Evolutionary conservation across 1,284 basidiomycete genomes (phyloP).

Genomic region (Leccinum brunneo-olivaceum): DNA sequence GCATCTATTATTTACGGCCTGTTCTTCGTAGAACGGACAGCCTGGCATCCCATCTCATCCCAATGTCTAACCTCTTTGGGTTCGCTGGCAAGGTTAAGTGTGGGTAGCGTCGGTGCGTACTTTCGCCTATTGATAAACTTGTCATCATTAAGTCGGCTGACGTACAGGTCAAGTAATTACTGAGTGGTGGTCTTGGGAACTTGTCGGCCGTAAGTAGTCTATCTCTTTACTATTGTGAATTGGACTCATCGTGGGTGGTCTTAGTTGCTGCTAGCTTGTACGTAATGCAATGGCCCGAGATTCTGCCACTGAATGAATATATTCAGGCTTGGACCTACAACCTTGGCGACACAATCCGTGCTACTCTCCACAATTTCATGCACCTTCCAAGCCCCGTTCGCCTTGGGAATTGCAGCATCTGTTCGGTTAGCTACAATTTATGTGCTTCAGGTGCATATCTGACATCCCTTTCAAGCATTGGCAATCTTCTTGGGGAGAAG

Average conservation of each 20-base stretch:
- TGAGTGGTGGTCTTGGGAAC: constrained; percentile 89
- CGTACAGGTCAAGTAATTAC: constrained; percentile 46
- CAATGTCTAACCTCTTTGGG: constrained; percentile 68
- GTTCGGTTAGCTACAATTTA: constrained; percentile 54
- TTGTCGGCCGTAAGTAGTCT: constrained; percentile 47
- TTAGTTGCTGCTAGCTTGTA: constrained; percentile 55
- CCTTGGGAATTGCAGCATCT: constrained; percentile 74
- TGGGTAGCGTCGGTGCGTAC: constrained; percentile 64
- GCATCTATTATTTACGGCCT: constrained; percentile 69
- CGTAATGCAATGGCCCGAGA: constrained; percentile 25
- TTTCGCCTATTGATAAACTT: neutral
- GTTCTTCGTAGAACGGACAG: constrained; percentile 68
- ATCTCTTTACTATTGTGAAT: neutral
- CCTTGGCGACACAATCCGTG: constrained; percentile 69
- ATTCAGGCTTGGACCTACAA: constrained; percentile 48
- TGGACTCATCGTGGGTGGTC: constrained; percentile 2
- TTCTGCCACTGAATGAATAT: neutral
- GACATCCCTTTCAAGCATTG: constrained; percentile 44
- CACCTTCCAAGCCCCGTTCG: constrained; percentile 82
- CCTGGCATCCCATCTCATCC: constrained; percentile 77
- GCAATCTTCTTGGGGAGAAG: constrained; percentile 75
- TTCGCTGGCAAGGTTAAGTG: constrained; percentile 65
- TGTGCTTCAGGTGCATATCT: neutral
- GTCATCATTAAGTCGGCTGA: neutral
- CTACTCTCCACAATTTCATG: constrained; percentile 69